Conservation (phyloP, 2,329 filamentous ascomycete genomes). For the Magnaporthiopsis rhizophila region DNA sequence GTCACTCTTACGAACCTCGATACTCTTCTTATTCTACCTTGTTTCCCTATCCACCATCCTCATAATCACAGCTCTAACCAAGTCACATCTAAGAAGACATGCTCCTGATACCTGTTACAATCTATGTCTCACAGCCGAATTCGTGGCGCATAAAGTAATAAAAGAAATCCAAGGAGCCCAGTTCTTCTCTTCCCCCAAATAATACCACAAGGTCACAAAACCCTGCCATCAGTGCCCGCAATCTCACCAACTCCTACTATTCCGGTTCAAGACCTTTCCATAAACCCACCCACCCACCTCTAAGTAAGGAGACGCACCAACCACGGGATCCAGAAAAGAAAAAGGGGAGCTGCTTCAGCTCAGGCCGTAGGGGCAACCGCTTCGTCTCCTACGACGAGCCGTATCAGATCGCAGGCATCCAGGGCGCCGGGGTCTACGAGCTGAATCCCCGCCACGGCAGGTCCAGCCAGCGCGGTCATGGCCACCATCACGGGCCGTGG, state of each 20-base stretch:
- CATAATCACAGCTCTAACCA: not conserved
- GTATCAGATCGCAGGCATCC: not conserved
- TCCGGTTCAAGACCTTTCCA: not conserved
- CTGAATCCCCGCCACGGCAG: not conserved
- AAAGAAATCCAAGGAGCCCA: not conserved
- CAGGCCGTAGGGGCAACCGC: not conserved
- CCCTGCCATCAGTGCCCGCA: not conserved
- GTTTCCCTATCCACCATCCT: not conserved
- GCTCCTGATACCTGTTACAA: not conserved
- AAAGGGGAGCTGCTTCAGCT: slow-evolving; percentile 5
- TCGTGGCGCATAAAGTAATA: not conserved
- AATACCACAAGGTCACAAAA: too few relatives aligned
- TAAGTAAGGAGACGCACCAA: not conserved
- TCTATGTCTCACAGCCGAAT: not conserved
- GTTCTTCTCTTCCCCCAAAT: too few relatives aligned
- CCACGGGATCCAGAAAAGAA: not conserved
- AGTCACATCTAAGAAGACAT: not conserved
- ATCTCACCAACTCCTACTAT: not conserved
- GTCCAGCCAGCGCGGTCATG: not conserved
- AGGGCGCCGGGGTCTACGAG: not conserved
- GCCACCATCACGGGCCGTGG: not conserved
- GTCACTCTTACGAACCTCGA: too few relatives aligned
- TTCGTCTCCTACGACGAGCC: not conserved
- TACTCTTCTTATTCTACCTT: not conserved
- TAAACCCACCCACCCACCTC: not conserved